Evolutionary conservation across 176 grass and related monocot species (phyloP).

Genomic region (Zoysia pacifica): DNA sequence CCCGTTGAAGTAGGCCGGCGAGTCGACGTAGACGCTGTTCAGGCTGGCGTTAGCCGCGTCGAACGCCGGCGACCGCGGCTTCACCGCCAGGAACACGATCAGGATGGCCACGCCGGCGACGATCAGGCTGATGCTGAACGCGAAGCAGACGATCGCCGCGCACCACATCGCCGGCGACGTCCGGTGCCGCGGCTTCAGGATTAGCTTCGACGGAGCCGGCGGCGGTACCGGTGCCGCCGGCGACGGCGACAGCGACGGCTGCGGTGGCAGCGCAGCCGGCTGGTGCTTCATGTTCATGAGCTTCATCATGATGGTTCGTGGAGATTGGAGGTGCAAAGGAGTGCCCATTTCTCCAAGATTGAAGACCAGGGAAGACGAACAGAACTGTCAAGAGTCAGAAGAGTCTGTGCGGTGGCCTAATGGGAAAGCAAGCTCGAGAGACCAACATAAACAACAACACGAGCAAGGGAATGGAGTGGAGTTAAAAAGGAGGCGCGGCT

Average conservation of each 20-base stretch:
- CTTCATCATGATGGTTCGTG: conserved; percentile 31
- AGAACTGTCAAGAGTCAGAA: not conserved
- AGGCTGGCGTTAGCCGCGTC: conserved; percentile 63
- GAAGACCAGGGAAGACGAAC: conserved; percentile 7
- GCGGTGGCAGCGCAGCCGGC: not conserved
- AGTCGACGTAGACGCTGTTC: conserved; percentile 72
- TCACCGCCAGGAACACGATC: conserved; percentile 68
- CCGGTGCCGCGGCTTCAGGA: conserved; percentile 48
- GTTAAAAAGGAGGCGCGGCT: conserved; percentile 49
- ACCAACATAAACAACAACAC: conserved; percentile 18
- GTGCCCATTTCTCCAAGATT: conserved; percentile 43
- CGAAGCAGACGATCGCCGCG: conserved; percentile 73
- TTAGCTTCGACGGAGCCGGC: conserved; percentile 33
- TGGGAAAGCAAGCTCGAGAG: conserved; percentile 38
- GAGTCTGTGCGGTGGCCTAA: not conserved
- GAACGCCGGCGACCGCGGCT: conserved; percentile 64
- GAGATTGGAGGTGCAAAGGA: conserved; percentile 50
- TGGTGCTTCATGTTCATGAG: conserved; percentile 44
- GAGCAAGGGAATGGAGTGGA: conserved; percentile 54
- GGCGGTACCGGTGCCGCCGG: not conserved
- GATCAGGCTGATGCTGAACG: conserved; percentile 84
- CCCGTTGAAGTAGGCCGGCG: conserved; percentile 66
- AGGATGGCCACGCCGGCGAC: conserved; percentile 62
- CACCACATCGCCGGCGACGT: conserved; percentile 77
- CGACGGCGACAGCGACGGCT: not conserved